A percentile compares a stretch with the other conserved stretches of the same genome.
These are phyloP conservation scores for Microthlaspi erraticum DNA, from an alignment of 345 rosid genomes.

Conservation along the genomic window DNA sequence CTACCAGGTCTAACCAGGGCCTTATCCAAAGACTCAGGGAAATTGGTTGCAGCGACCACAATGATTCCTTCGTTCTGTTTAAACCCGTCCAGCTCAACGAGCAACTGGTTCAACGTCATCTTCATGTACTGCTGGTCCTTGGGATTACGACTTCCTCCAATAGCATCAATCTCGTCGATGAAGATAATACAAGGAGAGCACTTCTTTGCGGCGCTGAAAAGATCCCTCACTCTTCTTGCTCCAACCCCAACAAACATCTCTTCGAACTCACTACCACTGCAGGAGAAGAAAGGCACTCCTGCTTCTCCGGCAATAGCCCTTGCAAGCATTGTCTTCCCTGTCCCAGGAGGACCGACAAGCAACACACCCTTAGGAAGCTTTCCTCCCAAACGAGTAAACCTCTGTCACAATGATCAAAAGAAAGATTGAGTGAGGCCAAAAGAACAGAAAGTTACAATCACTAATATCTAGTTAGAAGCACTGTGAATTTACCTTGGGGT, in stretches of 20 bases:
- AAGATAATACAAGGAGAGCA: slow-evolving; percentile 94
- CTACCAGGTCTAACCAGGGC: slow-evolving; percentile 97
- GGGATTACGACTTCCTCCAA: slow-evolving; percentile 94
- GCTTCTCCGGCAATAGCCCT: slow-evolving; percentile 99
- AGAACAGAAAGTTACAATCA: not conserved
- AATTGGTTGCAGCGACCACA: slow-evolving; percentile 94
- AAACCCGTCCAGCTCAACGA: slow-evolving; percentile 96
- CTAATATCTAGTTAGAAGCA: not conserved
- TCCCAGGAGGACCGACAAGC: slow-evolving; percentile 98
- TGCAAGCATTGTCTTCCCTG: slow-evolving; percentile 98
- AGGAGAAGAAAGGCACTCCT: slow-evolving; percentile 96
- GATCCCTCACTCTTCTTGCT: slow-evolving; percentile 97
- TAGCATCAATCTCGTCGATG: slow-evolving; percentile 98
- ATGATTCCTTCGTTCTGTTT: slow-evolving; percentile 98
- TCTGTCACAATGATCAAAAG: slow-evolving; percentile 51
- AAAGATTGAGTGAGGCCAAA: slow-evolving; percentile 9
- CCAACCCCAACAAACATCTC: slow-evolving; percentile 99
- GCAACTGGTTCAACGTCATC: slow-evolving; percentile 96
- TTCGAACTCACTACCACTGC: slow-evolving; percentile 99
- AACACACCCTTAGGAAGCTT: slow-evolving; percentile 98
- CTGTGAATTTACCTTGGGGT: slow-evolving; percentile 74
- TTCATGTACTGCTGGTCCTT: slow-evolving; percentile 95
- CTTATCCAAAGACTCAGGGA: slow-evolving; percentile 92
- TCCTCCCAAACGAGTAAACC: slow-evolving; percentile 96
- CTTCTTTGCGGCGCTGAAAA: slow-evolving; percentile 99